Percentiles rank a stretch among this genome's conserved stretches.
Evolutionary conservation across 2,329 filamentous ascomycete genomes (phyloP).

Genomic region (Xylariaceae sp.): DNA sequence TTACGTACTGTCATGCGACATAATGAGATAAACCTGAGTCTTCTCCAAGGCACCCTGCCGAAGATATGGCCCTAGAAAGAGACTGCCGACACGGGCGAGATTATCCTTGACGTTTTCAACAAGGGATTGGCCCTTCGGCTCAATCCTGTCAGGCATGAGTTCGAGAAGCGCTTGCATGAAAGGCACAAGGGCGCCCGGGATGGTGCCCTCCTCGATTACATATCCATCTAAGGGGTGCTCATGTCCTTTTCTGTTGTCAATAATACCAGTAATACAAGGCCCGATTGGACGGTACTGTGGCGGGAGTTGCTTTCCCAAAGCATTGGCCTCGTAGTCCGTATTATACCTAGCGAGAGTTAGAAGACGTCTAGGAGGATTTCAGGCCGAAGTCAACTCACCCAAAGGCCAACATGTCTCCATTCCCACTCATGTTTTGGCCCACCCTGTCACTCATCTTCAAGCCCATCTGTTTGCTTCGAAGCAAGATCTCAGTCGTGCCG

Average conservation of each 20-base stretch:
- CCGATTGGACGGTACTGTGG: conserved; percentile 51
- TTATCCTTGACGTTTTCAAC: conserved; percentile 42
- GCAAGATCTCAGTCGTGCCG: conserved; percentile 62
- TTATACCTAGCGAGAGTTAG: conserved; percentile 48
- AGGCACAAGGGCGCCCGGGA: conserved; percentile 53
- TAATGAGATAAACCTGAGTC: conserved; percentile 62
- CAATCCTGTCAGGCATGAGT: conserved; percentile 45
- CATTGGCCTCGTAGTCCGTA: conserved; percentile 52
- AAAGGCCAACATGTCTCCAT: conserved; percentile 63
- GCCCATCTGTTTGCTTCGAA: conserved; percentile 56
- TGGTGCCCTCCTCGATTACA: conserved; percentile 60
- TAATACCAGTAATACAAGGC: conserved; percentile 59
- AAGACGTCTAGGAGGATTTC: neutral
- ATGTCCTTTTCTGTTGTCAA: conserved; percentile 53
- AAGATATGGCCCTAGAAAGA: conserved; percentile 56
- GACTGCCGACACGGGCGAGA: conserved; percentile 47
- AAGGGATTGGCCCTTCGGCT: conserved; percentile 38
- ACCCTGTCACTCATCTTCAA: conserved; percentile 54
- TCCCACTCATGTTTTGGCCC: conserved; percentile 60
- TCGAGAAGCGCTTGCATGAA: conserved; percentile 57
- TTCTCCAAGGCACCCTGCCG: conserved; percentile 52
- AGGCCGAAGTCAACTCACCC: conserved; percentile 39
- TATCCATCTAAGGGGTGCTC: conserved; percentile 57
- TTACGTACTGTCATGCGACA: conserved; percentile 58
- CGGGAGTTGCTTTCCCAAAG: conserved; percentile 49